Base-by-base conservation (phyloP, 73 alveolate genomes). In the Loxodes magnus region DNA sequence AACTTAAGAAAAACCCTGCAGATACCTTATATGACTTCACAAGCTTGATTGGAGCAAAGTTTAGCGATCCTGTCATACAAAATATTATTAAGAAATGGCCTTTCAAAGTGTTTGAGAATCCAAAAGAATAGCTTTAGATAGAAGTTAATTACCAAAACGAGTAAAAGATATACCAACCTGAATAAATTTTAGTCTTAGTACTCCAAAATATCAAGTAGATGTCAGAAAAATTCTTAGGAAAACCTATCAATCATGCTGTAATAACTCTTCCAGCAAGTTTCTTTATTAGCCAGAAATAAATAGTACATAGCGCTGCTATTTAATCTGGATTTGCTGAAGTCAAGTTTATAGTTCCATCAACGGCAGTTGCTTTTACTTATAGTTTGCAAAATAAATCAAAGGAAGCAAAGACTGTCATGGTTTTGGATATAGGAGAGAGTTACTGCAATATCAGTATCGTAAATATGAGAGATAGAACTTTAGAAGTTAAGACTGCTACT, bases 241-340 rank as follows among this genome's bases (percentile, higher is more conserved):
- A 10, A 31, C 9, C 41, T 9, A 10, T 31, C n/a, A 9, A 10
- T 31, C n/a, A 31, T 31, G 41, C 41, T 31, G 41, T 31, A 9
- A 31, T 31, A 31, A 31, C 41, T 9, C 12, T 31, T n/a, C 41
- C 41, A 31, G 96, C 96, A 23, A 82, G 77, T 51, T 86, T 86
- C 89, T 81, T 81, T 31, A 89, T 81, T 60, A 71, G 92, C 22
- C 82, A 84, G 63, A 87, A 97, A 29, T 80, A 90, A 50, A 97
- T 97, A 4, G 87, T 97, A 14, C 72, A 87, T 58, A 91, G 74
- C 17, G 97, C 98, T 0, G 98, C 93, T 4, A 56, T 65, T 44
- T 82, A 82, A 29, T 84, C 97, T 19, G 98, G 98, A n/a, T 27
- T 85, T 5, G 57, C 82, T 46, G 96, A 82, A 0, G 71, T 71